Evolutionary conservation across 768 basidiomycete species (phyloP).

Genomic region (Dentipellis fragilis): DNA sequence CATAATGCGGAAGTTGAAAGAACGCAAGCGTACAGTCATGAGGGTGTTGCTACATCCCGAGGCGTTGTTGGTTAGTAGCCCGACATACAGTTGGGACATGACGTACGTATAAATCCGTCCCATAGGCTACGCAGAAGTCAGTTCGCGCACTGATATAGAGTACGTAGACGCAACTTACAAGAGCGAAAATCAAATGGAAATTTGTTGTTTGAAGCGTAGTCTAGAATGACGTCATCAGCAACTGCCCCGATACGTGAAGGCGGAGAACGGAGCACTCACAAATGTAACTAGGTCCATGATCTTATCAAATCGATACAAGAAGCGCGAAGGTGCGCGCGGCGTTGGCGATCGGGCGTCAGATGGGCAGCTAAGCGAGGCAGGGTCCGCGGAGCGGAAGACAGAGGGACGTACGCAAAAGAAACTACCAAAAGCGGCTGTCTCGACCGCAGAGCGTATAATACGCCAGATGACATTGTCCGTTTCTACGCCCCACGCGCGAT

Average conservation of each 20-base stretch:
- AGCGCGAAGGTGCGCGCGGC: not conserved
- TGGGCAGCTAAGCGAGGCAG: too few relatives aligned
- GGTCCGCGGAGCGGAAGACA: not conserved
- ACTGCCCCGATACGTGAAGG: not conserved
- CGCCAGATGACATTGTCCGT: conserved; percentile 22
- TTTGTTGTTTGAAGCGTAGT: conserved; percentile 12
- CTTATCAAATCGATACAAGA: not conserved
- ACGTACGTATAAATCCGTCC: not conserved
- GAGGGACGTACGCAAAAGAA: conserved; percentile 22
- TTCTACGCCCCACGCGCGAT: not conserved
- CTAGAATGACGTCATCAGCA: not conserved
- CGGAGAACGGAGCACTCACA: not conserved
- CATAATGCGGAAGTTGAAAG: not conserved
- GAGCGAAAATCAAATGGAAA: conserved; percentile 24
- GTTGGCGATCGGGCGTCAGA: too few relatives aligned
- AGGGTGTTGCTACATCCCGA: not conserved
- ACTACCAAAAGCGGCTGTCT: conserved; percentile 22
- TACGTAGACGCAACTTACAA: conserved; percentile 13
- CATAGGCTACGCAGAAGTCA: not conserved
- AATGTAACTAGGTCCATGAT: not conserved
- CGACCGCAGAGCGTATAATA: conserved; percentile 20
- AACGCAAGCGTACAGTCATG: not conserved
- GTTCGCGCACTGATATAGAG: not conserved
- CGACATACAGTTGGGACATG: not conserved
- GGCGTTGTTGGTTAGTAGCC: not conserved